Evolutionary conservation across 1,284 basidiomycete species (phyloP).

Genomic region (Mycena citricolor): DNA sequence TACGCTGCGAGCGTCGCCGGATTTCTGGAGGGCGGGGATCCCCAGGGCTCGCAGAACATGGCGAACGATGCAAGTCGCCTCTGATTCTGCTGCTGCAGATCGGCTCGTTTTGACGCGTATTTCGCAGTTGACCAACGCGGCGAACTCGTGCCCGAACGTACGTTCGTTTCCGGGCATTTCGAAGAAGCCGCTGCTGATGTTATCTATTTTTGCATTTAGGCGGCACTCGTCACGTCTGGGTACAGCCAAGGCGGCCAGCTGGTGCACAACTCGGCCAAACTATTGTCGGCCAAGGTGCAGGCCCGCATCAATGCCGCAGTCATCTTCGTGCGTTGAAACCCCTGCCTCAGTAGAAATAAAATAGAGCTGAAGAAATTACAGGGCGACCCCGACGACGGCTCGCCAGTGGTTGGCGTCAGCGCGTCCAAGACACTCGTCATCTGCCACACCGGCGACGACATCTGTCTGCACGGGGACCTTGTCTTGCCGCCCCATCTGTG

Average conservation of each 20-base stretch:
- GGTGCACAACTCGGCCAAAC: constrained; percentile 19
- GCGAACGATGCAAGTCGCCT: constrained; percentile 2
- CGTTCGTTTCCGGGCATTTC: background rate
- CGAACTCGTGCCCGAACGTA: constrained; percentile 15
- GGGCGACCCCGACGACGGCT: constrained; percentile 18
- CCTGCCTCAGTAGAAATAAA: background rate
- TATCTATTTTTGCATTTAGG: background rate
- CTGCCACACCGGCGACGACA: constrained; percentile 16
- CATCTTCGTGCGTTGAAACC: constrained; percentile 10
- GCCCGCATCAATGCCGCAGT: constrained; percentile 17
- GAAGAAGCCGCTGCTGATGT: background rate
- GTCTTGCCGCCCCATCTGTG: constrained; percentile 14
- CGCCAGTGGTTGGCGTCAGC: constrained; percentile 9
- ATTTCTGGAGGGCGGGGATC: constrained; percentile 19
- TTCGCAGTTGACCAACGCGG: constrained; percentile 15
- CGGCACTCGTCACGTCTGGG: constrained; percentile 14
- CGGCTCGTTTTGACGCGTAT: background rate
- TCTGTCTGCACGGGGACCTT: constrained; percentile 10
- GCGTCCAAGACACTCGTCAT: constrained; percentile 8
- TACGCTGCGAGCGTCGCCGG: constrained; percentile 14
- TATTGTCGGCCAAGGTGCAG: constrained; percentile 11
- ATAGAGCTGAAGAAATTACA: background rate
- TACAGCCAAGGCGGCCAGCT: constrained; percentile 19
- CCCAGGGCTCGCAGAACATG: constrained; percentile 16
- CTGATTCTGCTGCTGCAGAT: background rate